Conservation (phyloP, 352 stramenopile species). For the Phytophthora melonis region DNA sequence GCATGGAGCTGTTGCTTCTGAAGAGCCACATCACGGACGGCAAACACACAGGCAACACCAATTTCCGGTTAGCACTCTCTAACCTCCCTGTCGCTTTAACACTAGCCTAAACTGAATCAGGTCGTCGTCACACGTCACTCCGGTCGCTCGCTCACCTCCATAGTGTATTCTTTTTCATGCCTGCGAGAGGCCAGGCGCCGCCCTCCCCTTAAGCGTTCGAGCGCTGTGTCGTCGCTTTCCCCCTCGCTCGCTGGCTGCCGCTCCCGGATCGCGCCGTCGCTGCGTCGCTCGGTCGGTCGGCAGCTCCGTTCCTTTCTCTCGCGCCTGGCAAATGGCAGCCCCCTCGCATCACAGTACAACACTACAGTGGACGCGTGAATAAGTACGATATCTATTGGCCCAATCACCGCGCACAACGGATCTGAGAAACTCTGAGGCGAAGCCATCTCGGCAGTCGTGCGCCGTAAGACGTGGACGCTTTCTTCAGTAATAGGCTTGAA, state of each 20-base stretch:
- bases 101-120: slow-evolving; percentile 6
- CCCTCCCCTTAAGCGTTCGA: background rate
- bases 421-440: slow-evolving; percentile 34
- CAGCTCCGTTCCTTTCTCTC: slow-evolving; percentile 35
- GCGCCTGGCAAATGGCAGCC: slow-evolving; percentile 17
- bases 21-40: background rate
- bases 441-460: slow-evolving; percentile 32
- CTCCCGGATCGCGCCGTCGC: slow-evolving; percentile 29
- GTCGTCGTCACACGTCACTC: background rate
- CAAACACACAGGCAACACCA: background rate
- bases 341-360: background rate
- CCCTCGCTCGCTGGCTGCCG: slow-evolving; percentile 10
- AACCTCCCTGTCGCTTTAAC: slow-evolving; percentile 13
- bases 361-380: background rate
- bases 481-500: slow-evolving; percentile 28
- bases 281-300: slow-evolving; percentile 21
- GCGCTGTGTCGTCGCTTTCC: slow-evolving; percentile 10
- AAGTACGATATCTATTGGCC: slow-evolving; percentile 37
- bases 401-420: slow-evolving; percentile 15
- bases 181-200: background rate
- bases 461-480: too few relatives aligned
- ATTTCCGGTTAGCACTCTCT: slow-evolving; percentile 5
- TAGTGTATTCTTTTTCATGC: slow-evolving; percentile 48
- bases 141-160: slow-evolving; percentile 32
- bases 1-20: slow-evolving; percentile 30